Evolutionary conservation across 176 grass and related monocot species (phyloP).

Genomic region (Oryza nivara): DNA sequence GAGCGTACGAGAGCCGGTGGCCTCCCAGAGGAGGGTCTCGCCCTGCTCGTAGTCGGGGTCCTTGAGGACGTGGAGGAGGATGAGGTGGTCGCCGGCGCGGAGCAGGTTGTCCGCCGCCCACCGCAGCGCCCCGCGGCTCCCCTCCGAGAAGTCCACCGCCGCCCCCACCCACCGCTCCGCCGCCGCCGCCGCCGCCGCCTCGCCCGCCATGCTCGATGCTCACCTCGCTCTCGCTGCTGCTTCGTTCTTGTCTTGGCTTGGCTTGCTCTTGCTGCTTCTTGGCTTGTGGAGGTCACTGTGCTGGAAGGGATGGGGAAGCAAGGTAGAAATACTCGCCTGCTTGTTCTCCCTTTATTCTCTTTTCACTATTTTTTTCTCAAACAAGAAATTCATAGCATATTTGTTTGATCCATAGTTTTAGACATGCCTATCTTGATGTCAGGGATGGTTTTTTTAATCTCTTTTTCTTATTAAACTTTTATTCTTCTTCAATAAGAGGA

Average conservation of each 20-base stretch:
- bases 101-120: conserved; percentile 79
- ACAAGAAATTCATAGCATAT: too few relatives aligned
- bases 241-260: too few relatives aligned
- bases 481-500: not conserved
- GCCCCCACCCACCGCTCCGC: conserved; percentile 57
- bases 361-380: too few relatives aligned
- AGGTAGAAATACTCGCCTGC: not conserved
- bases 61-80: conserved; percentile 71
- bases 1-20: conserved; percentile 58
- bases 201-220: conserved; percentile 41
- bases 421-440: too few relatives aligned
- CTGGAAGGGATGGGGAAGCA: not conserved
- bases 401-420: too few relatives aligned
- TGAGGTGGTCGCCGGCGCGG: conserved; percentile 64
- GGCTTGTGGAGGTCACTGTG: not conserved
- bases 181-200: not conserved
- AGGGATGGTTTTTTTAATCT: too few relatives aligned
- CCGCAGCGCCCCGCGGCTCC: conserved; percentile 65
- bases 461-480: too few relatives aligned
- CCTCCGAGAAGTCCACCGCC: conserved; percentile 75
- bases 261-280: not conserved
- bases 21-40: conserved; percentile 80
- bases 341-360: not conserved
- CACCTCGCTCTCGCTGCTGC: not conserved
- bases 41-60: conserved; percentile 68